phyloP scores from a whole-genome alignment of 2,329 filamentous ascomycete genomes.

The Alternaria sp. region DNA sequence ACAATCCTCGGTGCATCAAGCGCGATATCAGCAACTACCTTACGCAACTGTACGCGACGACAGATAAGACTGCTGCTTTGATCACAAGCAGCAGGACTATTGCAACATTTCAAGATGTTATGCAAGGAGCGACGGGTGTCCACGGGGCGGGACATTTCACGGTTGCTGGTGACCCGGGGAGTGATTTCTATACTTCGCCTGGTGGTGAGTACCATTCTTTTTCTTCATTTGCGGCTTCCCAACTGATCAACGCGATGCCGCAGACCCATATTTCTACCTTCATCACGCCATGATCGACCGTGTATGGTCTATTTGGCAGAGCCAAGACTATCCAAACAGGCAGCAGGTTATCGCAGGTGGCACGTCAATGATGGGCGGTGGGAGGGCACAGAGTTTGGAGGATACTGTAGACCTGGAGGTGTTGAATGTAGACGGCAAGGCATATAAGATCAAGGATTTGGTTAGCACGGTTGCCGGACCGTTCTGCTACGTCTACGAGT shows the following conservation, averaged over 20 bases:
- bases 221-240: not conserved
- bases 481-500: conserved; percentile 56
- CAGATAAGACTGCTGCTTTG: conserved; percentile 35
- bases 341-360: conserved; percentile 52
- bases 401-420: conserved; percentile 50
- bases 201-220: conserved; percentile 17
- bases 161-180: conserved; percentile 53
- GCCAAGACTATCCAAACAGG: conserved; percentile 49
- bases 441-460: conserved; percentile 50
- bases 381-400: conserved; percentile 29
- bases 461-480: conserved; percentile 56
- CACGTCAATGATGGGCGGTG: conserved; percentile 50
- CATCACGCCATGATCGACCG: conserved; percentile 59
- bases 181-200: conserved; percentile 54
- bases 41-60: conserved; percentile 33
- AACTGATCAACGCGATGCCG: not conserved
- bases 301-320: conserved; percentile 59
- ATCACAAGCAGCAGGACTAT: conserved; percentile 37
- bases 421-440: conserved; percentile 40
- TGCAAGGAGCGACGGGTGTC: conserved; percentile 49
- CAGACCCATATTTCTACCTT: conserved; percentile 55
- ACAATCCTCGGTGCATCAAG: conserved; percentile 50
- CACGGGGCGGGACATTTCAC: conserved; percentile 56
- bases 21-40: conserved; percentile 47
- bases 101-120: conserved; percentile 47